Evolutionary conservation across 306 rosid species (phyloP), one percentile per base, ranked within the genome.

Genomic region (Cucurbita moschata): DNA sequence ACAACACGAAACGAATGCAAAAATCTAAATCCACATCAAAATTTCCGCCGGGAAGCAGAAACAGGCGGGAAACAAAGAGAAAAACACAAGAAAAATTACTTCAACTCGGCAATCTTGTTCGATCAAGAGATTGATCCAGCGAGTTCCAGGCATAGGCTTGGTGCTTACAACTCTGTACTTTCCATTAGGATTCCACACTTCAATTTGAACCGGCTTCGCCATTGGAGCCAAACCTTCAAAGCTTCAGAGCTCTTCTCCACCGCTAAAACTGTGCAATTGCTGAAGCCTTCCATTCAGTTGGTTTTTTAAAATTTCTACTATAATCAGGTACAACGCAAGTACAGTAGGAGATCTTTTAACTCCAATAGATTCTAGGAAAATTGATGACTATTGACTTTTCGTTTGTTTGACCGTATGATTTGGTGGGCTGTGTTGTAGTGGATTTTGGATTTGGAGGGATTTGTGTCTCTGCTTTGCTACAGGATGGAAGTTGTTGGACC

Each of bases 91-190:
- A 54, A 4, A 51, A 57, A 58, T 81, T 89, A 95, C 99, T 82
- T 95, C 99, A 75, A 95, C 83, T 40, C 99, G 96, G 80, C 88
- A 83, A 75, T 88, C 99, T 81, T 95, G 96, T 26, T 91, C 91
- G 60, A 91, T 80, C 38, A 95, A 88, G 76, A 95, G 99, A 71
- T 95, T 88, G 80, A 95, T 91, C 99, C 97, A 95, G 73, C 99
- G 97, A 73, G 93, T 91, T 81, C 97, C 97, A 0, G 99, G 99
- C 99, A 95, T 95, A 68, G 97, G 77, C 83, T 95, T 95, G 1
- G 99, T 95, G 89, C 99, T 95, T 0, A 95, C 83, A 71, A 95
- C 99, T 80, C 99, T 95, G 85, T 91, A 95, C 79, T 84, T 95
- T 8, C 97, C 97, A 77, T 73, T 91, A 30, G 99, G 99, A 79